Evolutionary conservation across 2,329 filamentous ascomycete genomes (phyloP).

Genomic region (Raffaelea arxii): DNA sequence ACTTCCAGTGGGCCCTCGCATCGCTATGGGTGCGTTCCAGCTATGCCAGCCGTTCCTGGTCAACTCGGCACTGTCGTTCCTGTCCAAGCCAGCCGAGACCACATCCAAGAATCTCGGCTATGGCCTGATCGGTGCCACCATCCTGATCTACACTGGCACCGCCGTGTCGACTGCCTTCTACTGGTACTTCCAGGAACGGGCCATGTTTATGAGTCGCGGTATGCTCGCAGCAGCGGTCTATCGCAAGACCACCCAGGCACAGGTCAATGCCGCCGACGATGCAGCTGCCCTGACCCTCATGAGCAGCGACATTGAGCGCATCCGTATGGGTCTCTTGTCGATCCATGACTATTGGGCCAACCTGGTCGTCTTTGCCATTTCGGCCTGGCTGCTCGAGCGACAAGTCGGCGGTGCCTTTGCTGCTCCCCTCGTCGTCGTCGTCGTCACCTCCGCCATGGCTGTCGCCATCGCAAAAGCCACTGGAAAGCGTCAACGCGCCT

Average conservation of each 20-base stretch:
- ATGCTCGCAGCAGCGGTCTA: conserved; percentile 23
- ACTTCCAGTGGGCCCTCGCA: conserved; percentile 18
- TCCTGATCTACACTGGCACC: conserved; percentile 30
- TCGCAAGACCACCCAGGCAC: conserved; percentile 18
- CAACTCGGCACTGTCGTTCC: conserved; percentile 19
- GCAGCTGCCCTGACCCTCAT: conserved; percentile 21
- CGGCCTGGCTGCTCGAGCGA: conserved; percentile 12
- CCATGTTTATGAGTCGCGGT: conserved; percentile 19
- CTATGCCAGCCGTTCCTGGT: conserved; percentile 26
- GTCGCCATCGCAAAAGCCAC: too few species aligned
- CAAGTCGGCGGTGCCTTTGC: conserved; percentile 11
- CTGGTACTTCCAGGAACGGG: conserved; percentile 27
- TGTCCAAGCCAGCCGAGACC: conserved; percentile 13
- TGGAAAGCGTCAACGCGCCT: conserved; percentile 13
- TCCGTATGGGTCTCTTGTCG: conserved; percentile 13
- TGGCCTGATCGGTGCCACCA: conserved; percentile 30
- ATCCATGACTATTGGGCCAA: conserved; percentile 20
- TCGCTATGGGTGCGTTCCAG: conserved; percentile 18
- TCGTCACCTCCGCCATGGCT: background rate
- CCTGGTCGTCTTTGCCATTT: conserved; percentile 11
- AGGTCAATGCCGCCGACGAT: conserved; percentile 9
- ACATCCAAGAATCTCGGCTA: conserved; percentile 22
- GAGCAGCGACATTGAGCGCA: conserved; percentile 22
- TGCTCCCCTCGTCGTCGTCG: conserved; percentile 13
- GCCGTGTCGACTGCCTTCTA: conserved; percentile 29